phyloP scores from a whole-genome alignment of 202 grass and related monocot genomes.

The Schoenoplectus tabernaemontani region DNA sequence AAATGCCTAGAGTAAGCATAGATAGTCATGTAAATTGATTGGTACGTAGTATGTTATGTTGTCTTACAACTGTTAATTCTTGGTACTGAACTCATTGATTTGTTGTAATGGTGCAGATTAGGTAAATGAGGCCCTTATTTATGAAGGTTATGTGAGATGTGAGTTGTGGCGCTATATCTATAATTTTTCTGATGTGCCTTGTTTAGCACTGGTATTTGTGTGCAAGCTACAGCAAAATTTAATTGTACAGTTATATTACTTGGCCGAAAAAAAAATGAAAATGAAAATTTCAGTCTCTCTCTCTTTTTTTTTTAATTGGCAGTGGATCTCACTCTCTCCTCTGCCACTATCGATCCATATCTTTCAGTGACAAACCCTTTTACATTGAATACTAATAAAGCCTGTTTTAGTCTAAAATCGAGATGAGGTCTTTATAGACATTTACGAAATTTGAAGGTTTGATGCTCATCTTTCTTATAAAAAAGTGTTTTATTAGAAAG shows the following conservation, averaged over 20 bases:
- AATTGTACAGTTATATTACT: conserved; percentile 1
- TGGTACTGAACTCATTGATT: neutral
- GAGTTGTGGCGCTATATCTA: neutral
- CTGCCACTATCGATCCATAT: neutral
- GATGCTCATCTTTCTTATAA: too few species aligned
- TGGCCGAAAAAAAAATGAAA: neutral
- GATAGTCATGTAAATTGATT: conserved; percentile 41
- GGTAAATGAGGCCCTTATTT: neutral
- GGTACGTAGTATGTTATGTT: neutral
- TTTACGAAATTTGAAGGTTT: too few species aligned
- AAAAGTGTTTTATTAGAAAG: too few species aligned
- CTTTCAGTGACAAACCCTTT: neutral
- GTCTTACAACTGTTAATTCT: neutral
- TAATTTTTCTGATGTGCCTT: neutral
- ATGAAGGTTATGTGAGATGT: neutral
- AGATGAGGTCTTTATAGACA: too few species aligned
- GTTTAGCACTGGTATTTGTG: neutral
- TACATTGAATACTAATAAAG: neutral
- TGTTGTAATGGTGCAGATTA: neutral
- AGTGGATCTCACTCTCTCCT: too few species aligned
- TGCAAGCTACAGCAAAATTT: neutral
- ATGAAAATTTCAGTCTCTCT: neutral
- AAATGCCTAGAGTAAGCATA: conserved; percentile 46
- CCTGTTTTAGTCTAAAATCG: too few species aligned
- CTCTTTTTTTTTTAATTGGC: too few species aligned